Evolutionary conservation across 495 filamentous ascomycete genomes (phyloP).

Genomic region (Podospora didyma): DNA sequence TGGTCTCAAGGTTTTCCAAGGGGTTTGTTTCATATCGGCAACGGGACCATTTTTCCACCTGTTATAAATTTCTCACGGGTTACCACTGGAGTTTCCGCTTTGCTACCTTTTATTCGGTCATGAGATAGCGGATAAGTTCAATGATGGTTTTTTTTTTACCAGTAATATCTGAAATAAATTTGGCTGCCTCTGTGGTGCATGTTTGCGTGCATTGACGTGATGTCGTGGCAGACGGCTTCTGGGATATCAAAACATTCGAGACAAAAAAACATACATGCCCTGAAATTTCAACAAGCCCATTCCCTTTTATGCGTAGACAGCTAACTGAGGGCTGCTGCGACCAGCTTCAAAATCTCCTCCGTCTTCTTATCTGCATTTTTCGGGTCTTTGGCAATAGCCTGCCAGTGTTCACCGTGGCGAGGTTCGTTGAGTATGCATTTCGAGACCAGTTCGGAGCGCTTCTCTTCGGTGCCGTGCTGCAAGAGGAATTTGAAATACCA

Average conservation of each 20-base stretch:
- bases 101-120: too few relatives aligned
- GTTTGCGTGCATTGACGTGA: neutral
- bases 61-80: too few relatives aligned
- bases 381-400: constrained; percentile 79
- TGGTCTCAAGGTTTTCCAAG: too few relatives aligned
- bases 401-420: constrained; percentile 91
- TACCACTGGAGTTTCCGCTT: too few relatives aligned
- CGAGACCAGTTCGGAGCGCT: constrained; percentile 70
- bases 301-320: too few relatives aligned
- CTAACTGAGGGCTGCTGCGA: constrained; percentile 44
- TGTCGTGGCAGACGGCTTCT: neutral
- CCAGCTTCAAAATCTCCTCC: constrained; percentile 79
- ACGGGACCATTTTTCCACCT: too few relatives aligned
- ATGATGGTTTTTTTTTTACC: too few relatives aligned
- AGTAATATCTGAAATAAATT: too few relatives aligned
- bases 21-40: neutral
- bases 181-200: too few relatives aligned
- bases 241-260: constrained; percentile 4
- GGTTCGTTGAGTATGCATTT: constrained; percentile 78
- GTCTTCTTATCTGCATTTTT: constrained; percentile 64
- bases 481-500: constrained; percentile 94
- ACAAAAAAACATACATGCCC: neutral
- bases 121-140: too few relatives aligned
- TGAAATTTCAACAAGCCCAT: too few relatives aligned
- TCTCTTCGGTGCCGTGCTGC: constrained; percentile 91